Conservation (phyloP, 768 basidiomycete genomes). For the Collybia sp. region DNA sequence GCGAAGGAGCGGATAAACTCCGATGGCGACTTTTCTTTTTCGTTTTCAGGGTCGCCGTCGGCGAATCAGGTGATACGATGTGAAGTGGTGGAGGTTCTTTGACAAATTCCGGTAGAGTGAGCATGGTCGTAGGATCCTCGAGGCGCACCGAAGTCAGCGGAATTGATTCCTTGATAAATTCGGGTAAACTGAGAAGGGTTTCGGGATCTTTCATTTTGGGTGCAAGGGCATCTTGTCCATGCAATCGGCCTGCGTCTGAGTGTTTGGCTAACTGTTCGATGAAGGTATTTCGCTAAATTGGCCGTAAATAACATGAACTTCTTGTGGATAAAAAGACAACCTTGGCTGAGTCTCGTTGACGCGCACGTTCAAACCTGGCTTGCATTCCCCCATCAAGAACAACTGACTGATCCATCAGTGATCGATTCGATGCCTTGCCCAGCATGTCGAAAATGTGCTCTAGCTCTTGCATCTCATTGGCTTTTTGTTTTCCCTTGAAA, state of each 20-base stretch:
- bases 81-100: slow-evolving; percentile 38
- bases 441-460: slow-evolving; percentile 70
- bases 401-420: slow-evolving; percentile 66
- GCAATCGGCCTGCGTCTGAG: slow-evolving; percentile 69
- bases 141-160: slow-evolving; percentile 24
- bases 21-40: slow-evolving; percentile 36
- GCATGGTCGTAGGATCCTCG: slow-evolving; percentile 40
- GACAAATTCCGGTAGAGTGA: slow-evolving; percentile 58
- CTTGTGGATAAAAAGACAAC: slow-evolving; percentile 27
- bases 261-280: slow-evolving; percentile 70
- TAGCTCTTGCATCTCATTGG: slow-evolving; percentile 49
- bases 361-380: slow-evolving; percentile 47
- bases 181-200: slow-evolving; percentile 51
- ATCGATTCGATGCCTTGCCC: slow-evolving; percentile 65
- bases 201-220: slow-evolving; percentile 41
- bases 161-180: slow-evolving; percentile 57
- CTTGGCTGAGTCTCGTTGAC: slow-evolving; percentile 57
- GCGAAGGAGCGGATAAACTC: slow-evolving; percentile 57
- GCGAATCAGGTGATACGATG: slow-evolving; percentile 9
- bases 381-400: slow-evolving; percentile 59
- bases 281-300: slow-evolving; percentile 62
- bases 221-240: slow-evolving; percentile 68
- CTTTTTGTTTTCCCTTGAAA: slow-evolving; percentile 37
- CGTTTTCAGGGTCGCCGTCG: slow-evolving; percentile 11
- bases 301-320: slow-evolving; percentile 3